Evolutionary conservation across 108 stramenopile species (phyloP), one percentile per base, ranked within the genome.

Genomic region (Nitzschia sp.): DNA sequence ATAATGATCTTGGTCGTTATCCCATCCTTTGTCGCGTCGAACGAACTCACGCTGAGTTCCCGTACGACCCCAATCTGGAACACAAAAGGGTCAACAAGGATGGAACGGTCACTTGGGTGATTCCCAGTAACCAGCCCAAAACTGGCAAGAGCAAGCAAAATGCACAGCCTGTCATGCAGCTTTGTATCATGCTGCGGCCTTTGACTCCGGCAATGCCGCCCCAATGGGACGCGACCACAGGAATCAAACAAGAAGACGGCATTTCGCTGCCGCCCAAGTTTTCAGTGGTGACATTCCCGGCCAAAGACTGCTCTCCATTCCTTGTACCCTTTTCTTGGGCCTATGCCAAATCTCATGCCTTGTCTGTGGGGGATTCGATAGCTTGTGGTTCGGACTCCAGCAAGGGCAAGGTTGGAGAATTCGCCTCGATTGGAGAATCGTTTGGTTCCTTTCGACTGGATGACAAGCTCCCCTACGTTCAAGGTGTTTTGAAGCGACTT

Each of bases 1-100:
- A 65, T 3, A 21, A n/a, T 17, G 2, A 34, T 3, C 25, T 65
- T 0, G 74, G 66, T 38, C 29, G 53, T 18, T 83, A 77, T 64
- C 82, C 82, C n/a, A 70, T 86, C 3, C n/a, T 86, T 19, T 86
- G 85, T 67, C 69, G 72, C n/a, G 81, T 86, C 24, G 77, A 82
- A 34, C 28, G 47, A 18, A 78, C 82, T 9, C 66, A 77, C 51
- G 72, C 76, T 13, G 85, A 86, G 64, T 86, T 86, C 46, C 85
- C 85, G 2, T 74, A 53, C 1, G 82, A 86, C 46, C 79, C 79
- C 1, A 47, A 61, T 15, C 26, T 32, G 25, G 68, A 80, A 66
- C 47, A 61, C 13, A 59, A 55, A 54, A 75, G 56, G 3, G 56
- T 65, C 9, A 53, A 57, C 36, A 63, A 59, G 27, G 62, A 47